Conservation (phyloP, 1,139 yeast genomes). For the Candida labiduridarum region DNA sequence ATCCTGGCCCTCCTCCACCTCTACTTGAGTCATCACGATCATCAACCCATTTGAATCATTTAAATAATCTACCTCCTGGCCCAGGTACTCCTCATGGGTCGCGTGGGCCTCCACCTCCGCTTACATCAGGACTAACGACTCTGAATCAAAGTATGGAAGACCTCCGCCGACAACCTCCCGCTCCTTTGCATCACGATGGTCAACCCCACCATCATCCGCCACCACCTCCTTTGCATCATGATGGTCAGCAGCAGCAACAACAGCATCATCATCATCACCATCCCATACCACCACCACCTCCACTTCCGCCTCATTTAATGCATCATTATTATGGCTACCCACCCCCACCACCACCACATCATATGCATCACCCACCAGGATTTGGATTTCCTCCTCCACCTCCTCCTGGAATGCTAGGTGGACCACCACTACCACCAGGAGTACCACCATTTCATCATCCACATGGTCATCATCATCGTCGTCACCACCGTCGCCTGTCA, state of each 20-base stretch:
- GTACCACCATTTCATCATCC: background rate
- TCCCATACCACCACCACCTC: conserved; percentile 16
- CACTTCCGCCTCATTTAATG: conserved; percentile 5
- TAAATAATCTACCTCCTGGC: conserved; percentile 3
- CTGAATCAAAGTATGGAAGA: background rate
- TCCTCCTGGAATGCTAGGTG: conserved; percentile 4
- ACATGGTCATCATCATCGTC: conserved; percentile 5
- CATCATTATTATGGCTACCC: conserved; percentile 4
- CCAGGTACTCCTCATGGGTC: conserved; percentile 7
- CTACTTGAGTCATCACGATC: background rate
- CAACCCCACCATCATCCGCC: background rate
- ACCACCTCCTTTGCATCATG: conserved; percentile 11
- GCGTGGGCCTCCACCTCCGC: background rate
- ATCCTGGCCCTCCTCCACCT: background rate
- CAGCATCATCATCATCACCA: too few species aligned
- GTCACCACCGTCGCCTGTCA: background rate
- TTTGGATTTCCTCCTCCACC: conserved; percentile 9
- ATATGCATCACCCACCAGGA: conserved; percentile 11
- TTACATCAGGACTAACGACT: background rate
- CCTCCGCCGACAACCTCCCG: conserved; percentile 8
- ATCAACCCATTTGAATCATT: background rate
- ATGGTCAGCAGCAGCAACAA: background rate
- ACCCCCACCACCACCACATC: conserved; percentile 13
- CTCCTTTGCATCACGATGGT: conserved; percentile 2
- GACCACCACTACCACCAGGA: conserved; percentile 7